Evolutionary conservation across 495 filamentous ascomycete genomes (phyloP).

Genomic region (Penicillium paxilli): DNA sequence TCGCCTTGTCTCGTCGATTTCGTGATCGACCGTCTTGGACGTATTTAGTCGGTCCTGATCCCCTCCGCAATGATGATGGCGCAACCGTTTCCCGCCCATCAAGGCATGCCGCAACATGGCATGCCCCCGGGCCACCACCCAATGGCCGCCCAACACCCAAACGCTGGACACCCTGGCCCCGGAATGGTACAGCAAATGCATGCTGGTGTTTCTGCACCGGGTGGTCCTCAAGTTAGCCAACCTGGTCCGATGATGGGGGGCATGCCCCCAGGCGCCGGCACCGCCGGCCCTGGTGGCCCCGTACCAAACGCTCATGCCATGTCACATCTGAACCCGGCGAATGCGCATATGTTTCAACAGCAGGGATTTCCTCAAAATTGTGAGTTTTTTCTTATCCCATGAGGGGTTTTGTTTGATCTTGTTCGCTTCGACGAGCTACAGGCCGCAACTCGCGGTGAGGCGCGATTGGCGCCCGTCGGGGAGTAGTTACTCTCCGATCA

Average conservation of each 20-base stretch:
- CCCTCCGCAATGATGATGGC: conserved; percentile 66
- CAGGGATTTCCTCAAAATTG: conserved; percentile 49
- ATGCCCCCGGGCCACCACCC: conserved; percentile 79
- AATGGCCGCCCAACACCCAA: conserved; percentile 73
- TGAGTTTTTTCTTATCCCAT: conserved; percentile 21
- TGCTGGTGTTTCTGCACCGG: conserved; percentile 79
- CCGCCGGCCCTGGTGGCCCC: conserved; percentile 52
- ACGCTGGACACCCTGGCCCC: conserved; percentile 49
- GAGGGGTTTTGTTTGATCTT: background rate
- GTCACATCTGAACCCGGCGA: conserved; percentile 72
- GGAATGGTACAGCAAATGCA: conserved; percentile 79
- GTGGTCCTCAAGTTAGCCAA: conserved; percentile 75
- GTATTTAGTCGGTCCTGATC: conserved; percentile 36
- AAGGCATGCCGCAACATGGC: conserved; percentile 72
- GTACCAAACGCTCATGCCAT: conserved; percentile 76
- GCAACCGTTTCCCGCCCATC: conserved; percentile 70
- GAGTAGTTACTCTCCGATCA: background rate
- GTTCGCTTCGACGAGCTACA: background rate
- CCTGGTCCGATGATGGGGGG: conserved; percentile 76
- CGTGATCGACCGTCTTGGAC: conserved; percentile 16
- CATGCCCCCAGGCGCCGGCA: conserved; percentile 70
- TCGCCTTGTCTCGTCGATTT: conserved; percentile 17
- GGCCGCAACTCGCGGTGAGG: background rate
- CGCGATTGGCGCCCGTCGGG: background rate
- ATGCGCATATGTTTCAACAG: conserved; percentile 64